Evolutionary conservation across 306 rosid species (phyloP).

Genomic region (Sicyos baderoa): DNA sequence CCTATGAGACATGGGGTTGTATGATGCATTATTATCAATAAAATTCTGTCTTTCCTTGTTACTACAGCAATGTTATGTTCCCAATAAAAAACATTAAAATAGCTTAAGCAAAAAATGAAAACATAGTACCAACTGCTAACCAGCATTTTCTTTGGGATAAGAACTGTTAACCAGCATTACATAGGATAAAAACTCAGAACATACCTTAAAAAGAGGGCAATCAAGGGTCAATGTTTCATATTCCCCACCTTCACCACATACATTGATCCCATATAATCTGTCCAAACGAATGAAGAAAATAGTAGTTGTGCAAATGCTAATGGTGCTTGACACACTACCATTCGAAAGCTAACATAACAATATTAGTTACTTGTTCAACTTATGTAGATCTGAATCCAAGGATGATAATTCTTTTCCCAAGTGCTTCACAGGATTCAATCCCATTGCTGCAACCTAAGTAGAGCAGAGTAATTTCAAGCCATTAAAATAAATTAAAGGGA

Average conservation of each 20-base stretch:
- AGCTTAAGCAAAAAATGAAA: background rate
- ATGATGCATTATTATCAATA: background rate
- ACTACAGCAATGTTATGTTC: background rate
- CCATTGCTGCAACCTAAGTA: constrained; percentile 90
- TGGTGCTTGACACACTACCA: background rate
- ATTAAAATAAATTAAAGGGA: background rate
- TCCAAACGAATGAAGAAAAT: constrained; percentile 19
- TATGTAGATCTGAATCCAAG: constrained; percentile 65
- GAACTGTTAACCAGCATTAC: background rate
- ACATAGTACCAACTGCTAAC: background rate
- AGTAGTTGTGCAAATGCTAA: background rate
- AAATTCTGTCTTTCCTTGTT: background rate
- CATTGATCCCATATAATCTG: constrained; percentile 84
- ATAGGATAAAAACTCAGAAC: constrained; percentile 23
- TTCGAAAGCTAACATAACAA: background rate
- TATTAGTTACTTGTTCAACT: constrained; percentile 59
- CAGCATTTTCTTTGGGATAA: too few species aligned
- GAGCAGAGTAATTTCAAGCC: constrained; percentile 25
- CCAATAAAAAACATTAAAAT: background rate
- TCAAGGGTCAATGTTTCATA: constrained; percentile 92
- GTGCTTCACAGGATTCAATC: constrained; percentile 84
- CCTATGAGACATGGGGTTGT: background rate
- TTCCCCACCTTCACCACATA: constrained; percentile 98
- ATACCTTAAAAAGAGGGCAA: constrained; percentile 82
- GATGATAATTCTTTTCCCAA: constrained; percentile 77